Conservation (phyloP, 306 rosid genomes). For the Chamaecrista fasciculata region DNA sequence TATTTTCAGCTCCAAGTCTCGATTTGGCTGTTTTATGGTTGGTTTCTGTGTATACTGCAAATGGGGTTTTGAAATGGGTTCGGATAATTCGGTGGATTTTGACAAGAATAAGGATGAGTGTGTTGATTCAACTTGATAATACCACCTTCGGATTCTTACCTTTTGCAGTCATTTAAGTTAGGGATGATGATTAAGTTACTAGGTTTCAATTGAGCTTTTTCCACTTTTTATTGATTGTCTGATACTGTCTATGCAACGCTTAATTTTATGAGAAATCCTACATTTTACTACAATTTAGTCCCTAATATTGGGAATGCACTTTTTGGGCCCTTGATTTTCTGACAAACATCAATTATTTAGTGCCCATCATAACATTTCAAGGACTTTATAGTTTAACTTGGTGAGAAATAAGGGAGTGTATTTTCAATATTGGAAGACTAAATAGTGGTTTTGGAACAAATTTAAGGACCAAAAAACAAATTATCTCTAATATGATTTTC, state of each 20-base stretch:
- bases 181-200: background rate
- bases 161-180: conserved; percentile 14
- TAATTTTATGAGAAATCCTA: too few relatives aligned
- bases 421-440: too few relatives aligned
- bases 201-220: background rate
- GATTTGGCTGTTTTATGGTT: conserved; percentile 10
- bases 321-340: too few relatives aligned
- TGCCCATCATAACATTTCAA: too few relatives aligned
- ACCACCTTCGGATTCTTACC: background rate
- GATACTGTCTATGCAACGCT: background rate
- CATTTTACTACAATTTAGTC: too few relatives aligned
- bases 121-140: background rate
- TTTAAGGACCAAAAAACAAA: too few relatives aligned
- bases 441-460: too few relatives aligned
- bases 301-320: too few relatives aligned
- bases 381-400: too few relatives aligned
- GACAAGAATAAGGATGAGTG: background rate
- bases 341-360: too few relatives aligned
- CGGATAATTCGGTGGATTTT: conserved; percentile 10
- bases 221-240: background rate
- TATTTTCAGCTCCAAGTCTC: conserved; percentile 22
- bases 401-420: too few relatives aligned
- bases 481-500: conserved; percentile 9
- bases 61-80: background rate
- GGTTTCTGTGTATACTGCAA: conserved; percentile 20